Conservation (phyloP, 805 yeast genomes). For the Nakazawaea pomicola region DNA sequence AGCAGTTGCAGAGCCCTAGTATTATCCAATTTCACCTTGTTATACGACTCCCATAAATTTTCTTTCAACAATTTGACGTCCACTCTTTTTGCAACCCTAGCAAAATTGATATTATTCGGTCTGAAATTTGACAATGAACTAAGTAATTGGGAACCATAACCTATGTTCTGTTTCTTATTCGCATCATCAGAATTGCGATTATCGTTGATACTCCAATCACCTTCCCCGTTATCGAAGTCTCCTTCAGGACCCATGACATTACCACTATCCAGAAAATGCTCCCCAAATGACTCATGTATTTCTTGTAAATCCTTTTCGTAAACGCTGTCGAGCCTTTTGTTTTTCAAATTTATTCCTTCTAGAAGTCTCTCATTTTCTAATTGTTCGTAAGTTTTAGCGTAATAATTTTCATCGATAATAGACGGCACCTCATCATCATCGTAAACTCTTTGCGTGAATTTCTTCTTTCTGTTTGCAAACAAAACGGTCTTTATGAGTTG, state of each 20-base stretch:
- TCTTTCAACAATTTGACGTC: conserved; percentile 42
- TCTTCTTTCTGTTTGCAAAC: conserved; percentile 19
- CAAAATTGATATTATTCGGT: conserved; percentile 34
- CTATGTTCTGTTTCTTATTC: conserved; percentile 10
- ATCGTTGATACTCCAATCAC: too few relatives aligned
- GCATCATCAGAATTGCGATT: too few relatives aligned
- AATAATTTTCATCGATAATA: conserved; percentile 42
- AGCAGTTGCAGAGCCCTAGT: too few relatives aligned
- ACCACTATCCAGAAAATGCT: conserved; percentile 13
- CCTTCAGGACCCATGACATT: conserved; percentile 18
- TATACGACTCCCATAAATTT: conserved; percentile 40
- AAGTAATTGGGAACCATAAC: conserved; percentile 17
- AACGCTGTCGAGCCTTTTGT: conserved; percentile 13
- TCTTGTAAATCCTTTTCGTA: conserved; percentile 18
- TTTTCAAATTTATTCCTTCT: background rate
- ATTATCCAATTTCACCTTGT: conserved; percentile 20
- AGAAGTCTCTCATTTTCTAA: conserved; percentile 26
- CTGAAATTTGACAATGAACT: conserved; percentile 15
- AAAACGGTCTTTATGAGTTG: conserved; percentile 24
- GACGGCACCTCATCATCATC: conserved; percentile 21
- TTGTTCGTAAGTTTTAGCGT: conserved; percentile 39
- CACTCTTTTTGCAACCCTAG: conserved; percentile 43
- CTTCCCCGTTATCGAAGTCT: conserved; percentile 11
- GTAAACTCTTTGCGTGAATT: conserved; percentile 1
- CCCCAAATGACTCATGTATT: conserved; percentile 20